Evolutionary conservation across 768 basidiomycete species (phyloP).

Genomic region (Mycena amicta): DNA sequence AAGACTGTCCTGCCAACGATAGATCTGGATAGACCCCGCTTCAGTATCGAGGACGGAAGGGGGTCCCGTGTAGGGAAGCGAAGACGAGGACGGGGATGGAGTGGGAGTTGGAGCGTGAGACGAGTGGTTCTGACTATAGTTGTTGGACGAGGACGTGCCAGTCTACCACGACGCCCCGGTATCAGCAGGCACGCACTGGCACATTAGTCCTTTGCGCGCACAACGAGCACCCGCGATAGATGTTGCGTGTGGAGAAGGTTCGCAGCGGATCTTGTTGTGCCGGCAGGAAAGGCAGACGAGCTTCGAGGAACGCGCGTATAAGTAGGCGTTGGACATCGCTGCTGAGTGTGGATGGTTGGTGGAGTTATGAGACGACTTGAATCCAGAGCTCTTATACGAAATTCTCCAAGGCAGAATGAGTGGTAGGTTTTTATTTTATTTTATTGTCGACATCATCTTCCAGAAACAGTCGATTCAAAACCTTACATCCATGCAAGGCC

Average conservation of each 20-base stretch:
- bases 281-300: constrained; percentile 1
- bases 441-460: too few relatives aligned
- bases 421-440: too few relatives aligned
- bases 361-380: too few relatives aligned
- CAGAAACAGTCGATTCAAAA: too few relatives aligned
- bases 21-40: not conserved
- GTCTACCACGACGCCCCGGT: not conserved
- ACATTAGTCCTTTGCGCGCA: not conserved
- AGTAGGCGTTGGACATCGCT: not conserved
- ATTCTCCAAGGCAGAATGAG: too few relatives aligned
- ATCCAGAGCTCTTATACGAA: too few relatives aligned
- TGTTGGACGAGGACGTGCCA: too few relatives aligned
- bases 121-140: too few relatives aligned
- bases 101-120: not conserved
- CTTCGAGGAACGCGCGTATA: not conserved
- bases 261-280: not conserved
- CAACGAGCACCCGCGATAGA: not conserved
- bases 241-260: not conserved
- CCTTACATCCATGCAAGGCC: too few relatives aligned
- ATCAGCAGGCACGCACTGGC: not conserved
- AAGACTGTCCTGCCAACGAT: not conserved
- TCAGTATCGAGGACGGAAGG: not conserved
- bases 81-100: not conserved
- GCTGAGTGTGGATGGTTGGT: too few relatives aligned
- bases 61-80: not conserved